phyloP scores from a whole-genome alignment of 106 monocot species.

The Dioscorea zingiberensis region DNA sequence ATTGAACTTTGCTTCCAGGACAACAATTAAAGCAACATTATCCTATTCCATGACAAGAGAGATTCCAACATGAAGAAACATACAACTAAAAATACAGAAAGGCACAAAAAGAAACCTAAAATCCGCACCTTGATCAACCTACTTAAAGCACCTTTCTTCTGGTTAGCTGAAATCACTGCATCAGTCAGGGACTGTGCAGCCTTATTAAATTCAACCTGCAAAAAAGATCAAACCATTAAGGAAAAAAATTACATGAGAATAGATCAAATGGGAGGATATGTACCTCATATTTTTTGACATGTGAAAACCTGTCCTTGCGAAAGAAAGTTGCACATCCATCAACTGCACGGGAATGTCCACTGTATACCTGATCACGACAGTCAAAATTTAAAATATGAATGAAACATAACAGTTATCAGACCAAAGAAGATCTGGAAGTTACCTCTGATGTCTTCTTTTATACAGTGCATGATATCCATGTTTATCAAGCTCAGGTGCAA shows the following conservation, averaged over 20 bases:
- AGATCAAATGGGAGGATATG: no score
- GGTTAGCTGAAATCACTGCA: conserved; percentile 64
- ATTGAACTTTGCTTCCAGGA: conserved; percentile 89
- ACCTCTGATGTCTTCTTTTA: conserved; percentile 90
- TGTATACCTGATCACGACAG: conserved; percentile 38
- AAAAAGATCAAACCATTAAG: conserved; percentile 1
- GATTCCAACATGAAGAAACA: no score
- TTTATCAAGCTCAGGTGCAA: conserved; percentile 94
- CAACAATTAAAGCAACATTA: conserved; percentile 90
- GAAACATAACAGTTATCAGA: conserved; percentile 8
- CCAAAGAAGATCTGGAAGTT: conserved; percentile 3
- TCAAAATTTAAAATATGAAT: neutral
- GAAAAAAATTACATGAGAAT: neutral
- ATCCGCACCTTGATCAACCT: conserved; percentile 73
- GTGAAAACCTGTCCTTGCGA: conserved; percentile 80
- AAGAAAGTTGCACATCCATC: conserved; percentile 99
- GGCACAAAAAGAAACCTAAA: neutral
- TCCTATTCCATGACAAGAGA: conserved; percentile 35
- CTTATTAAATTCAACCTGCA: conserved; percentile 98
- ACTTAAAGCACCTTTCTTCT: conserved; percentile 73
- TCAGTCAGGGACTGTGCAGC: conserved; percentile 95
- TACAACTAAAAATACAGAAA: no score
- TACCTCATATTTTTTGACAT: conserved; percentile 99
- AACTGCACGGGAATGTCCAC: conserved; percentile 53
- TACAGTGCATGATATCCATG: conserved; percentile 94